These are phyloP conservation scores for Calonectria pteridis DNA, from an alignment of 2,329 filamentous ascomycete genomes.

Conservation along the genomic window DNA sequence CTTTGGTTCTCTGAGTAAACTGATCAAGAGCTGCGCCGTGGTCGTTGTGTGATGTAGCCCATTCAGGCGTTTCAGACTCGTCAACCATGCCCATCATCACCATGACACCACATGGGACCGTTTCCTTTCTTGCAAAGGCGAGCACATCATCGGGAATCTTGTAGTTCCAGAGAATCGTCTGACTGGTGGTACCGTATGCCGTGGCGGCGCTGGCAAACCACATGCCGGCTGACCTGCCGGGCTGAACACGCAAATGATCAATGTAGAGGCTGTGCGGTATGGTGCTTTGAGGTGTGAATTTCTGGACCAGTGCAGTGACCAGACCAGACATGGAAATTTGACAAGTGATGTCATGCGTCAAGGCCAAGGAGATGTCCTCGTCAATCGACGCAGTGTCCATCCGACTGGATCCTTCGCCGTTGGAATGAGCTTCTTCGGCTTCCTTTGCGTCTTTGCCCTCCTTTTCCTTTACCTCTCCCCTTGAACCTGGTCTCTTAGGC, in stretches of 20 bases:
- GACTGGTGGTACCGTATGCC: constrained; percentile 65
- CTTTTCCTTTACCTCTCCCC: neutral
- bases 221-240: constrained; percentile 53
- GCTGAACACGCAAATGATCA: constrained; percentile 58
- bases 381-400: constrained; percentile 52
- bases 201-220: constrained; percentile 71
- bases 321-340: constrained; percentile 63
- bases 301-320: constrained; percentile 58
- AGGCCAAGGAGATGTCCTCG: constrained; percentile 45
- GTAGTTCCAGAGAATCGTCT: constrained; percentile 72
- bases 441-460: constrained; percentile 8
- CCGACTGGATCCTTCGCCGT: constrained; percentile 6
- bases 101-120: constrained; percentile 70
- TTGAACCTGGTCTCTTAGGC: neutral
- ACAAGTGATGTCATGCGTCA: constrained; percentile 56
- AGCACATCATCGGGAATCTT: constrained; percentile 66
- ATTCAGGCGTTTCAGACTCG: constrained; percentile 66
- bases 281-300: constrained; percentile 42
- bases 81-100: constrained; percentile 66
- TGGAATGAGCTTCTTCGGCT: constrained; percentile 7
- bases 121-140: constrained; percentile 62
- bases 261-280: constrained; percentile 57
- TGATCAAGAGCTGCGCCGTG: constrained; percentile 47
- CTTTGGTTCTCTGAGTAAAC: constrained; percentile 52
- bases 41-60: constrained; percentile 60